Conservation (phyloP, 768 basidiomycete species). For the Trametes cubensis region DNA sequence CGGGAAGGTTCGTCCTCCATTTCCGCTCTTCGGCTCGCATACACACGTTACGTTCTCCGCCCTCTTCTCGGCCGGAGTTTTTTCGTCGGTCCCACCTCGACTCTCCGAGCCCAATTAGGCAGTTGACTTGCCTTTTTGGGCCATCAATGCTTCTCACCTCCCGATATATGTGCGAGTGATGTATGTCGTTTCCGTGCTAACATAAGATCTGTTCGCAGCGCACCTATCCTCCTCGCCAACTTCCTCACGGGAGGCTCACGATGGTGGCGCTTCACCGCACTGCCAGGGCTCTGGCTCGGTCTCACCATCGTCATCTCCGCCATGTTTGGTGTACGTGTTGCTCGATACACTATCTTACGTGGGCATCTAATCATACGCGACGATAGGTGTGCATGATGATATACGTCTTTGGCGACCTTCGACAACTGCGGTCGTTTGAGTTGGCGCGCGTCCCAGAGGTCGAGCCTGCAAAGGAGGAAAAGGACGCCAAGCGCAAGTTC, state of each 20-base stretch:
- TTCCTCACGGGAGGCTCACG: slow-evolving; percentile 51
- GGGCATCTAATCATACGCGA: neutral
- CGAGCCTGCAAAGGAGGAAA: neutral
- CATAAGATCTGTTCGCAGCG: slow-evolving; percentile 17
- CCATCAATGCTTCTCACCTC: neutral
- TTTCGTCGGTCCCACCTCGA: slow-evolving; percentile 1
- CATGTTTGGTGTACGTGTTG: slow-evolving; percentile 58
- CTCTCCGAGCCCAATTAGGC: neutral
- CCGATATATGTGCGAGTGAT: neutral
- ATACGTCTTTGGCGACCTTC: slow-evolving; percentile 77
- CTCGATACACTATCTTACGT: neutral
- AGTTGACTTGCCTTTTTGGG: slow-evolving; percentile 9
- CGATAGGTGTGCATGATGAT: slow-evolving; percentile 64
- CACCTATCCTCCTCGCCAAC: slow-evolving; percentile 40
- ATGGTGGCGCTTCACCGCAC: slow-evolving; percentile 59
- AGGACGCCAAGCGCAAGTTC: slow-evolving; percentile 4
- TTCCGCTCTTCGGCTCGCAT: slow-evolving; percentile 5
- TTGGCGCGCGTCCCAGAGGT: slow-evolving; percentile 48
- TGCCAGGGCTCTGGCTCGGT: slow-evolving; percentile 75
- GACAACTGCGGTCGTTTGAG: slow-evolving; percentile 79
- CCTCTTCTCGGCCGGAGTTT: slow-evolving; percentile 13
- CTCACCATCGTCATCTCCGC: slow-evolving; percentile 62
- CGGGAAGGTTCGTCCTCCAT: slow-evolving; percentile 41
- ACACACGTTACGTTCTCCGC: slow-evolving; percentile 8
- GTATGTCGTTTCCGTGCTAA: no score